Percentiles rank a stretch among this genome's conserved stretches.
Conservation (phyloP, 768 basidiomycete species). For the Rhodosporidiobolus odoratus region DNA sequence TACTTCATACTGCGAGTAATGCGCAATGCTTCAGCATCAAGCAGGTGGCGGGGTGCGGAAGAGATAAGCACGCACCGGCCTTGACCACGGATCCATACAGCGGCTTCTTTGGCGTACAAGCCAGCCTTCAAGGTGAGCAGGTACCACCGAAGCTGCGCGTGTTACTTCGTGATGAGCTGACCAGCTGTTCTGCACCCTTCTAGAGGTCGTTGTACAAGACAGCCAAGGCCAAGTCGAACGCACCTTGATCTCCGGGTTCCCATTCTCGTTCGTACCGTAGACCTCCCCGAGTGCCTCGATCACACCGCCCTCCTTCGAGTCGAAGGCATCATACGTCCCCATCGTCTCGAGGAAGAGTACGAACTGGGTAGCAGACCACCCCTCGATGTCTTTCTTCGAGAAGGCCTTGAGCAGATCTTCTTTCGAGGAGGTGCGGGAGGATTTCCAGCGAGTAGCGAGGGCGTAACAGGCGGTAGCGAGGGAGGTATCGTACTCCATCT, state of each 20-base stretch:
- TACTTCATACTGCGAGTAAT: slow-evolving; percentile 6
- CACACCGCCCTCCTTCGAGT: slow-evolving; percentile 1
- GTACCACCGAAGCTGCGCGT: slow-evolving; percentile 40
- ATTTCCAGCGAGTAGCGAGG: slow-evolving; percentile 47
- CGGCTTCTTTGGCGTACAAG: slow-evolving; percentile 45
- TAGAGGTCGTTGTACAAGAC: too few relatives aligned
- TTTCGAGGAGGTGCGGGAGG: slow-evolving; percentile 21
- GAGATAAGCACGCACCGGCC: slow-evolving; percentile 8
- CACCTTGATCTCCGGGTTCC: slow-evolving; percentile 47
- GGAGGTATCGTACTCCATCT: slow-evolving; percentile 42
- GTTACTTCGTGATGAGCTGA: too few relatives aligned
- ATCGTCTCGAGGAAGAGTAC: slow-evolving; percentile 50
- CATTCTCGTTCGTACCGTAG: slow-evolving; percentile 44
- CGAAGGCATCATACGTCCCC: slow-evolving; percentile 28
- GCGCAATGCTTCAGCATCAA: too few relatives aligned
- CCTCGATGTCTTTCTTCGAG: slow-evolving; percentile 43
- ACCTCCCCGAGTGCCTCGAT: slow-evolving; percentile 37
- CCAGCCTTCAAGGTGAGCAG: slow-evolving; percentile 42
- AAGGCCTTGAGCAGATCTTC: slow-evolving; percentile 39
- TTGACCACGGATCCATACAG: slow-evolving; percentile 24
- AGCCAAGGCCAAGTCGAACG: slow-evolving; percentile 24
- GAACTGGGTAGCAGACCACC: slow-evolving; percentile 45
- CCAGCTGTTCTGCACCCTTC: too few relatives aligned
- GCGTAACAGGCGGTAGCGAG: slow-evolving; percentile 42
- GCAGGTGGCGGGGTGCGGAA: too few relatives aligned